These are phyloP conservation scores for Penicillium manginii DNA, from an alignment of 495 filamentous ascomycete genomes.

Conservation along the genomic window DNA sequence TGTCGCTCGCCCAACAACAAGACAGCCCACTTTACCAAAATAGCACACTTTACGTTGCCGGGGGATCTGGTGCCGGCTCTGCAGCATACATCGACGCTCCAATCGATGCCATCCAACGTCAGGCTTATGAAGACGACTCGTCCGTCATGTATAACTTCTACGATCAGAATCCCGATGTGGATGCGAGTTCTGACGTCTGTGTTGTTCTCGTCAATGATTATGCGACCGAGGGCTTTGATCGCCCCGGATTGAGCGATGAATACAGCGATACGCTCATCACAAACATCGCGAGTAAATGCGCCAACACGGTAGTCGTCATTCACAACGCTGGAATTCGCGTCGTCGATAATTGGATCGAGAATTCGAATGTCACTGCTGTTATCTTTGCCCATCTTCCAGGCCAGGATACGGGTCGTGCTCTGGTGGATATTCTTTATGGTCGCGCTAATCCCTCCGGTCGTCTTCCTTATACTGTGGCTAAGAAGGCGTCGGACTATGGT, in stretches of 20 bases:
- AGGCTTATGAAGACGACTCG: constrained; percentile 51
- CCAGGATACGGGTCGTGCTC: constrained; percentile 71
- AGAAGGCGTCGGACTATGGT: constrained; percentile 64
- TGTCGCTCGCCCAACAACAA: constrained; percentile 31
- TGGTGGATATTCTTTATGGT: constrained; percentile 73
- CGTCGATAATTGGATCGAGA: constrained; percentile 43
- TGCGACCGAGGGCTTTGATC: constrained; percentile 56
- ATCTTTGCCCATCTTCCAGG: constrained; percentile 74
- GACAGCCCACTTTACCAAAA: constrained; percentile 35
- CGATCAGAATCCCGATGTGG: constrained; percentile 47
- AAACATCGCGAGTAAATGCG: constrained; percentile 60
- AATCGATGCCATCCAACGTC: constrained; percentile 55
- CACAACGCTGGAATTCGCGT: constrained; percentile 40
- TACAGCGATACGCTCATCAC: constrained; percentile 58
- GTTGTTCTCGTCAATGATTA: constrained; percentile 67
- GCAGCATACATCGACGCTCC: constrained; percentile 60
- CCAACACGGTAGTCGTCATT: constrained; percentile 56
- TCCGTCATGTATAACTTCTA: constrained; percentile 40
- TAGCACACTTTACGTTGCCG: constrained; percentile 65
- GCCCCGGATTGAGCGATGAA: constrained; percentile 22
- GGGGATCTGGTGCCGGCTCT: constrained; percentile 65
- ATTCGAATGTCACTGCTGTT: constrained; percentile 66
- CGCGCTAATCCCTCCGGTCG: constrained; percentile 70
- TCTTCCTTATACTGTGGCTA: constrained; percentile 76
- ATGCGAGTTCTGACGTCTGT: constrained; percentile 53